Evolutionary conservation across 2,329 filamentous ascomycete genomes (phyloP).

Genomic region (Talaromyces sp.): DNA sequence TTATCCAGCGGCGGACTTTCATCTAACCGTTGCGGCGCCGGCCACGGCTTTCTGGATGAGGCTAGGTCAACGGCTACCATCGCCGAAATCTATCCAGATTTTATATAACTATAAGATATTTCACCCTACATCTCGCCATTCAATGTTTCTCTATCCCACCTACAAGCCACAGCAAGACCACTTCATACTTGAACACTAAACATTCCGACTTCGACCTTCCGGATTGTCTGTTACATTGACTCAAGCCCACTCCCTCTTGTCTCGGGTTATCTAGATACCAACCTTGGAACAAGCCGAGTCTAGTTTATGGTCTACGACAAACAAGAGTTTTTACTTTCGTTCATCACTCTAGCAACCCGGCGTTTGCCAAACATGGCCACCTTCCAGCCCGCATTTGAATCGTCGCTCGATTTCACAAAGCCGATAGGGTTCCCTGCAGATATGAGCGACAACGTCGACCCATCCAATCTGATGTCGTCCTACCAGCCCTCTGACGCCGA

Average conservation of each 20-base stretch:
- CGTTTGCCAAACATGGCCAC: conserved; percentile 5
- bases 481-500: conserved; percentile 10
- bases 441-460: conserved; percentile 8
- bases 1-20: conserved; percentile 10
- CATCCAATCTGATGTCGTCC: conserved; percentile 7
- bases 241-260: no score
- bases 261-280: no score
- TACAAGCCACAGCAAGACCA: neutral
- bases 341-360: neutral
- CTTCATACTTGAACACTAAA: no score
- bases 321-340: no score
- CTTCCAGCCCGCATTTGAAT: conserved; percentile 7
- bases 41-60: neutral
- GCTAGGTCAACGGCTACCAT: neutral
- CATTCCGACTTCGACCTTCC: no score
- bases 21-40: conserved; percentile 8
- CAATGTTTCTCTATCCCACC: neutral
- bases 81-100: neutral
- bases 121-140: no score
- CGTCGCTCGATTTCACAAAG: conserved; percentile 9
- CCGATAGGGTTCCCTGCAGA: conserved; percentile 9
- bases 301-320: no score
- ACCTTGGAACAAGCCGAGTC: no score
- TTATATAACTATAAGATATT: no score
- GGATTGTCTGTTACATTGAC: no score